Evolutionary conservation across 2,329 filamentous ascomycete genomes (phyloP).

Genomic region (Aureobasidium sp.): DNA sequence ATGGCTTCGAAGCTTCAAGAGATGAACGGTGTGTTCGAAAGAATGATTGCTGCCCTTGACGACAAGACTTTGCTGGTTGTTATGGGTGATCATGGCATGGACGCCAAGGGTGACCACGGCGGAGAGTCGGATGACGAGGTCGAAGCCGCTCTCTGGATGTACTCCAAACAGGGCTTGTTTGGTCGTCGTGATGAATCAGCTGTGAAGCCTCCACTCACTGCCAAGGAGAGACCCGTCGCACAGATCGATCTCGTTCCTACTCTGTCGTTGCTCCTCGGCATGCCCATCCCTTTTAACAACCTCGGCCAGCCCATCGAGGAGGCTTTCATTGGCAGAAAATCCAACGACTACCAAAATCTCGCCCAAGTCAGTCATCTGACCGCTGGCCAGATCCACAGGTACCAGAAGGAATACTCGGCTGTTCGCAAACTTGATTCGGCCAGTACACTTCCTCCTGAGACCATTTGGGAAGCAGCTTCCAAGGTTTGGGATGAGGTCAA

Average conservation of each 20-base stretch:
- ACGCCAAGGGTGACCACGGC: conserved; percentile 93
- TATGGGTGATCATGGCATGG: conserved; percentile 99
- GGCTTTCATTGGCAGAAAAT: conserved; percentile 65
- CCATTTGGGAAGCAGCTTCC: conserved; percentile 53
- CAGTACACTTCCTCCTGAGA: conserved; percentile 45
- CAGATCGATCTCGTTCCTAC: conserved; percentile 97
- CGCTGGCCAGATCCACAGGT: conserved; percentile 78
- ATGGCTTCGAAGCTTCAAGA: conserved; percentile 87
- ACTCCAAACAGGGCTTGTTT: conserved; percentile 79
- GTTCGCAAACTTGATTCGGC: conserved; percentile 60
- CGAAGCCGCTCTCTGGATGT: conserved; percentile 96
- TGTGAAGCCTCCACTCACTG: conserved; percentile 52
- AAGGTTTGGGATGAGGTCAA: conserved; percentile 41
- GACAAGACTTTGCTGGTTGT: conserved; percentile 83
- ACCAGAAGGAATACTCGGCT: conserved; percentile 73
- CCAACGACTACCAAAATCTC: conserved; percentile 66
- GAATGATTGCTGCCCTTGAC: conserved; percentile 63
- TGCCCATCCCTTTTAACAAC: conserved; percentile 95
- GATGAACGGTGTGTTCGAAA: conserved; percentile 74
- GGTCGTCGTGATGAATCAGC: conserved; percentile 60
- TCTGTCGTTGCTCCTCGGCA: conserved; percentile 72
- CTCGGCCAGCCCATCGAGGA: conserved; percentile 89
- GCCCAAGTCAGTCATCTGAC: conserved; percentile 68
- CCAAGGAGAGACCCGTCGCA: conserved; percentile 63
- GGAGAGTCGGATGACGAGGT: conserved; percentile 96